Evolutionary conservation across 345 rosid genomes (phyloP).

Genomic region (Psidium friedrichsthalianum): DNA sequence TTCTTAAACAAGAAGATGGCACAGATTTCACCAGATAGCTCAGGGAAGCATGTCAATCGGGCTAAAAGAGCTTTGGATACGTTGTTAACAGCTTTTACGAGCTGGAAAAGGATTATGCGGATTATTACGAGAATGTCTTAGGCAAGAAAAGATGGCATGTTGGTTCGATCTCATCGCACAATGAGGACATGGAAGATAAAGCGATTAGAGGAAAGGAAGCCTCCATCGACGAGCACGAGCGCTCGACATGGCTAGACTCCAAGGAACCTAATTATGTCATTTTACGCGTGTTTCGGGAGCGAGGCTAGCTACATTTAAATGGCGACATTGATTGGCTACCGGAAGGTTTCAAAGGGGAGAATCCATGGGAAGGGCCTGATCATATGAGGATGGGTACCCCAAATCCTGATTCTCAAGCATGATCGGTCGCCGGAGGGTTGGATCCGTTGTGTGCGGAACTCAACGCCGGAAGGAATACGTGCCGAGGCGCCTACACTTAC

Average conservation of each 20-base stretch:
- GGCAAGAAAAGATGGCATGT: conserved; percentile 31
- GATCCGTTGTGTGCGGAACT: too few species aligned
- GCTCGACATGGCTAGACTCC: conserved; percentile 14
- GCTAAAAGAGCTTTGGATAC: conserved; percentile 11
- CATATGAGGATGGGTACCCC: neutral
- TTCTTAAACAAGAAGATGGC: neutral
- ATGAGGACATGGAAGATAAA: neutral
- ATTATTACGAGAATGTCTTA: conserved; percentile 13
- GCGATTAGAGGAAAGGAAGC: conserved; percentile 4
- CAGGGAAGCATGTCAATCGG: neutral
- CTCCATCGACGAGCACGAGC: neutral
- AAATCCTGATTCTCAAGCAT: too few species aligned
- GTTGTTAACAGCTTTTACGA: conserved; percentile 41
- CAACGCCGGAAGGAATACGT: too few species aligned
- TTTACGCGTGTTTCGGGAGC: conserved; percentile 1
- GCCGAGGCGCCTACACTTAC: too few species aligned
- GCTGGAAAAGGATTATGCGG: conserved; percentile 24
- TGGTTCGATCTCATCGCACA: conserved; percentile 25
- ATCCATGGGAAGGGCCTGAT: neutral
- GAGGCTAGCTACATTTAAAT: too few species aligned
- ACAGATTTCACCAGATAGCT: neutral
- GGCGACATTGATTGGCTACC: too few species aligned
- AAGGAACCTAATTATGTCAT: conserved; percentile 6
- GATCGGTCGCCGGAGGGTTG: too few species aligned
- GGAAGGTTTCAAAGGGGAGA: too few species aligned